Conservation (phyloP, 1,284 basidiomycete species). For the Boletus sp. region DNA sequence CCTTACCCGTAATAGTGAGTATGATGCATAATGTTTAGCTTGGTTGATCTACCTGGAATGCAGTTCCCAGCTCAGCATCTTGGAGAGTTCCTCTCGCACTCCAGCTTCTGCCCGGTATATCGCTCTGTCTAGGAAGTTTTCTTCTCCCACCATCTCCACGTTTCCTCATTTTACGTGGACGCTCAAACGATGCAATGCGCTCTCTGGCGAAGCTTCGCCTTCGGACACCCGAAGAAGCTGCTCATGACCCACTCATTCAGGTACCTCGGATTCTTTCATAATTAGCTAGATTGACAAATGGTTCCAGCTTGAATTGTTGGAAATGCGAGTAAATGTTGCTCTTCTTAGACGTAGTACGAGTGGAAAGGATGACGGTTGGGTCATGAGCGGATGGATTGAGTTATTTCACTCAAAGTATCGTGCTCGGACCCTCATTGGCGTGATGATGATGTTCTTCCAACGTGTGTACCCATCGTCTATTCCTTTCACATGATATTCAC, state of each 20-base stretch:
- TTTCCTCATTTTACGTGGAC: slow-evolving; percentile 56
- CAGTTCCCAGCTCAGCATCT: slow-evolving; percentile 56
- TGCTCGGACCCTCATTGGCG: slow-evolving; percentile 60
- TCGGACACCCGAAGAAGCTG: slow-evolving; percentile 35
- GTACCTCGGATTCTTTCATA: slow-evolving; percentile 25
- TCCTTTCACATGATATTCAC: slow-evolving; percentile 1
- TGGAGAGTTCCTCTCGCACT: slow-evolving; percentile 76
- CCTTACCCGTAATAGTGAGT: slow-evolving; percentile 59
- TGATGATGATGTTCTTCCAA: slow-evolving; percentile 76
- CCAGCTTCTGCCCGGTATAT: slow-evolving; percentile 65
- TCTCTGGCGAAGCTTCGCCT: slow-evolving; percentile 54
- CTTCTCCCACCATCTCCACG: slow-evolving; percentile 73
- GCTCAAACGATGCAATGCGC: slow-evolving; percentile 48
- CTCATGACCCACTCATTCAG: slow-evolving; percentile 52
- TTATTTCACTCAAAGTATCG: slow-evolving; percentile 53
- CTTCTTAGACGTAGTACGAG: slow-evolving; percentile 39
- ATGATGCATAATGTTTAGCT: not conserved
- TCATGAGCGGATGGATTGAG: slow-evolving; percentile 44
- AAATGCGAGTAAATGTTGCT: slow-evolving; percentile 64
- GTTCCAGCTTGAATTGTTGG: slow-evolving; percentile 60
- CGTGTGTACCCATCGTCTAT: slow-evolving; percentile 42
- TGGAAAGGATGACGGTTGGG: slow-evolving; percentile 15
- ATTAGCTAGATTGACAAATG: slow-evolving; percentile 1
- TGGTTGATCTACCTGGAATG: not conserved
- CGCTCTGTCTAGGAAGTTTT: slow-evolving; percentile 60